Conservation (phyloP, 495 filamentous ascomycete species). For the Penicillium herquei region DNA sequence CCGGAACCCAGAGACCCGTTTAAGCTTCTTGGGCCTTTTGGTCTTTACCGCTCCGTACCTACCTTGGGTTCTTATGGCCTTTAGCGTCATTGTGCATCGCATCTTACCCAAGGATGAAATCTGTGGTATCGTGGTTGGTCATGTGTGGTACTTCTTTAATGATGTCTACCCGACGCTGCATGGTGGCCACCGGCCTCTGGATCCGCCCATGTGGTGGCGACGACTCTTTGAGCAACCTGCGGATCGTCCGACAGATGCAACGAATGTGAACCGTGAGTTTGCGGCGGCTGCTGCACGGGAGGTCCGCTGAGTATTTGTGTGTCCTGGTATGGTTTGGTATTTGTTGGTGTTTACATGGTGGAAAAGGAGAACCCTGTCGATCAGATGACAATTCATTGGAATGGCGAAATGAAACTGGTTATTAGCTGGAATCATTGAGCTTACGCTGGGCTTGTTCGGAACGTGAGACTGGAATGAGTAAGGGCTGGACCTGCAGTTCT, state of each 20-base stretch:
- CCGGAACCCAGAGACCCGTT: constrained; percentile 83
- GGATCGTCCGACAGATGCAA: constrained; percentile 25
- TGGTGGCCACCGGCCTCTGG: constrained; percentile 78
- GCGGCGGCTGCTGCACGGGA: constrained; percentile 41
- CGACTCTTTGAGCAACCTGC: constrained; percentile 67
- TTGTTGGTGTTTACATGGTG: background rate
- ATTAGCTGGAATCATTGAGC: too few relatives aligned
- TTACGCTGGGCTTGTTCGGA: too few relatives aligned
- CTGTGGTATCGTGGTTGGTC: constrained; percentile 87
- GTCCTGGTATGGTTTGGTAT: background rate
- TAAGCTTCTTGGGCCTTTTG: constrained; percentile 87
- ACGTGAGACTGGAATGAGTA: too few relatives aligned
- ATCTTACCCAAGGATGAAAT: constrained; percentile 93
- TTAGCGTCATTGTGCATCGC: constrained; percentile 82
- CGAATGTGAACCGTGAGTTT: constrained; percentile 37
- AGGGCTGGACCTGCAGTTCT: too few relatives aligned
- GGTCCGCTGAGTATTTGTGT: constrained; percentile 29
- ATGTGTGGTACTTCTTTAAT: constrained; percentile 97
- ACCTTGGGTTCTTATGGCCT: constrained; percentile 93
- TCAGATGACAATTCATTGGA: background rate
- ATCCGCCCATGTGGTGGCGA: constrained; percentile 90
- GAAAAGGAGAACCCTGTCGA: background rate
- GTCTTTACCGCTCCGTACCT: constrained; percentile 93
- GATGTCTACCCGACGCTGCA: constrained; percentile 94
- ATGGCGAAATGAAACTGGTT: too few relatives aligned